phyloP scores from a whole-genome alignment of 768 basidiomycete species.

The Pleurotus platypus region DNA sequence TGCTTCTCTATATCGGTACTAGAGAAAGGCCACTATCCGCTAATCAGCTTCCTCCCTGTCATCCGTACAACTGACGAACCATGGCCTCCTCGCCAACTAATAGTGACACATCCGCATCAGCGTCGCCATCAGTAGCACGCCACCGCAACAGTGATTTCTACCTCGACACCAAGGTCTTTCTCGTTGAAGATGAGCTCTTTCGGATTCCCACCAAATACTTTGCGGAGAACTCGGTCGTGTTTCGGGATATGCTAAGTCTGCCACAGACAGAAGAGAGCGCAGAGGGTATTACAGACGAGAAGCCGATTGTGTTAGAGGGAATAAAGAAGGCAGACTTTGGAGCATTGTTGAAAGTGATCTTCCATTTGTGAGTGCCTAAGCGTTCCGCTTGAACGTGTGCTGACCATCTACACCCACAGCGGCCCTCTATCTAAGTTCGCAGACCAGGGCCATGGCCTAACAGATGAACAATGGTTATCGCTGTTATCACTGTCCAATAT shows the following conservation, averaged over 20 bases:
- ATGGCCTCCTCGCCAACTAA: too few species aligned
- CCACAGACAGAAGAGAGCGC: background rate
- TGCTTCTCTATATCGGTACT: too few species aligned
- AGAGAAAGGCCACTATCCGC: too few species aligned
- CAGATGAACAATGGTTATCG: slow-evolving; percentile 8
- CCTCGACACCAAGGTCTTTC: background rate
- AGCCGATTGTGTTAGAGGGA: background rate
- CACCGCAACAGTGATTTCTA: background rate
- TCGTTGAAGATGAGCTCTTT: background rate
- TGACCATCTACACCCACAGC: too few species aligned
- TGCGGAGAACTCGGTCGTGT: background rate
- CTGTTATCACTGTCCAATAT: slow-evolving; percentile 8
- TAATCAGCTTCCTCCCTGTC: too few species aligned
- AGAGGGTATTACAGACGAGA: background rate
- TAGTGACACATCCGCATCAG: too few species aligned
- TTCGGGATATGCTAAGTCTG: background rate
- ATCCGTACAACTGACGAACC: too few species aligned
- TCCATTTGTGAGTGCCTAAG: background rate
- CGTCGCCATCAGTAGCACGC: too few species aligned
- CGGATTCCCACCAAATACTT: background rate
- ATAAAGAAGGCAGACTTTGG: background rate
- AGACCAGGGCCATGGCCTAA: background rate
- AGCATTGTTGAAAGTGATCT: background rate
- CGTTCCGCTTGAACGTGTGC: too few species aligned
- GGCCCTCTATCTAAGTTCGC: too few species aligned